These are phyloP conservation scores for Helotiales sp. DNA, from an alignment of 2,329 filamentous ascomycete species.

Conservation along the genomic window DNA sequence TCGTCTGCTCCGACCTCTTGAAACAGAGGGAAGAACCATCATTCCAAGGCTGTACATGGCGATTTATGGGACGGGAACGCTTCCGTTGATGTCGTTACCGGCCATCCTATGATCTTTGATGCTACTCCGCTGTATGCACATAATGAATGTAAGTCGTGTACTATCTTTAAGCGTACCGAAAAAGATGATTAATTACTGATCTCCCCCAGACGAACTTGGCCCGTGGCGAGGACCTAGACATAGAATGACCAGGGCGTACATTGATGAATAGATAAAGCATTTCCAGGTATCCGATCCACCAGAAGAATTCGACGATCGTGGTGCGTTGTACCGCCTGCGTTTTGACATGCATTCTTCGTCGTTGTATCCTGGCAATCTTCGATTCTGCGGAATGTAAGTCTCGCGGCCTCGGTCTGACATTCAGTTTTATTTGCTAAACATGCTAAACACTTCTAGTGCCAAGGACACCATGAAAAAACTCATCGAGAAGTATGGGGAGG, in stretches of 20 bases:
- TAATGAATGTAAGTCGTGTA: conserved; percentile 23
- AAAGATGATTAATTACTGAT: neutral
- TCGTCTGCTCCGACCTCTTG: conserved; percentile 18
- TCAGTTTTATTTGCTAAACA: neutral
- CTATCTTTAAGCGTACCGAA: neutral
- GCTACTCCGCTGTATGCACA: conserved; percentile 30
- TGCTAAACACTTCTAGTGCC: neutral
- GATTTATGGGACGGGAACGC: conserved; percentile 27
- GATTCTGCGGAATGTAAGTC: neutral
- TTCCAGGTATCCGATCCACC: neutral
- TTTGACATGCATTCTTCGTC: conserved; percentile 1
- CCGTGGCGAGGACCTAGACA: neutral
- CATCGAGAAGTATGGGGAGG: neutral
- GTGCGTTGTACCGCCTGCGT: neutral
- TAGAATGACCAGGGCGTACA: neutral
- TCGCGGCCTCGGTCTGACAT: too few relatives aligned
- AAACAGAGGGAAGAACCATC: conserved; percentile 16
- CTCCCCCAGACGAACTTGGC: neutral
- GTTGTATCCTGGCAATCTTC: neutral
- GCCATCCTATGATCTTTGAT: conserved; percentile 23
- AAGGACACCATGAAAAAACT: neutral
- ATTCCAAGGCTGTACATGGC: conserved; percentile 24
- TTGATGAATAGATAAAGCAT: neutral
- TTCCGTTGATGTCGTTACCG: conserved; percentile 4
- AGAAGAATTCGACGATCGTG: neutral